These are phyloP conservation scores for Metahyphopichia silvanorum DNA, from an alignment of 805 yeast genomes.

Conservation along the genomic window DNA sequence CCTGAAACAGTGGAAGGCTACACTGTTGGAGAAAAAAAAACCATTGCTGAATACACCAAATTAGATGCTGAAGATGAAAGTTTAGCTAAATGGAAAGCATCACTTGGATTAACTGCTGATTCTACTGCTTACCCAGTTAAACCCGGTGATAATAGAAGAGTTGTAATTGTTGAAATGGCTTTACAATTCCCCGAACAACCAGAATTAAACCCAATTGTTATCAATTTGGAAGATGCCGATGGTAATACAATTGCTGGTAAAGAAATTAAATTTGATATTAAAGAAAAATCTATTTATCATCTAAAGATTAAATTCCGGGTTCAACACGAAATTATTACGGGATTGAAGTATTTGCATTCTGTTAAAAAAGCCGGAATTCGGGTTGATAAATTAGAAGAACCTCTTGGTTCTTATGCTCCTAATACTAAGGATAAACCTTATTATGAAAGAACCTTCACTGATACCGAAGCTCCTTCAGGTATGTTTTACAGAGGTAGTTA, in stretches of 20 bases:
- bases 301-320: constrained; percentile 74
- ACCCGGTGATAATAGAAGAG: constrained; percentile 70
- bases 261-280: constrained; percentile 68
- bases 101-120: constrained; percentile 70
- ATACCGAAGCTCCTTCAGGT: constrained; percentile 89
- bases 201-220: constrained; percentile 54
- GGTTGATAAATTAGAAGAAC: constrained; percentile 82
- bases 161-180: constrained; percentile 76
- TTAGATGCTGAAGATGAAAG: constrained; percentile 91
- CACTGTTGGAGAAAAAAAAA: constrained; percentile 66
- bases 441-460: constrained; percentile 54
- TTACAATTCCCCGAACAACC: constrained; percentile 63
- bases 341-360: constrained; percentile 79
- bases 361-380: constrained; percentile 86
- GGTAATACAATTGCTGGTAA: constrained; percentile 55
- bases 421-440: constrained; percentile 76
- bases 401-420: constrained; percentile 89
- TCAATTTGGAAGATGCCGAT: constrained; percentile 60
- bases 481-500: constrained; percentile 84
- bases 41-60: constrained; percentile 76
- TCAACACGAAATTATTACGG: constrained; percentile 89
- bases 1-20: constrained; percentile 66
- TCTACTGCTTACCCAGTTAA: constrained; percentile 55
- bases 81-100: constrained; percentile 86
- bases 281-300: constrained; percentile 73